Percentiles rank a stretch among this genome's conserved stretches.
Evolutionary conservation across 371 early-diverging fungal species (phyloP).

Genomic region (Mucor irregularis): DNA sequence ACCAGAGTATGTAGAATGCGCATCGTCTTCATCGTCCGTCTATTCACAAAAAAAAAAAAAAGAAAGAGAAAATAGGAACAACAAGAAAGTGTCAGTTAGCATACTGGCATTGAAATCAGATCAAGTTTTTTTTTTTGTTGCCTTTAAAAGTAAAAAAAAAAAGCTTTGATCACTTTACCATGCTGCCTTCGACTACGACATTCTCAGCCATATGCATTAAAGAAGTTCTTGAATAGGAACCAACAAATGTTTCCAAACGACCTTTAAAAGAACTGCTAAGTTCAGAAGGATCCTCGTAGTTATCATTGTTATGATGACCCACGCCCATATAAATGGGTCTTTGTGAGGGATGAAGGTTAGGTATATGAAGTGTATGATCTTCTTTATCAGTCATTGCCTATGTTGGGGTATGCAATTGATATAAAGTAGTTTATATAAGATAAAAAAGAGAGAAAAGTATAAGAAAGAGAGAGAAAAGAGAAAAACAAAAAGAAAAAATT

Average conservation of each 20-base stretch:
- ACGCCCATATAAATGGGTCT: slow-evolving; percentile 12
- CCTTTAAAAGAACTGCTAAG: slow-evolving; percentile 15
- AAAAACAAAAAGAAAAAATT: not conserved
- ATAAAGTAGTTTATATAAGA: too few relatives aligned
- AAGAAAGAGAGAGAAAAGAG: not conserved
- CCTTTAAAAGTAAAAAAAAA: not conserved
- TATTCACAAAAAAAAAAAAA: not conserved
- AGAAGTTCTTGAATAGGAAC: slow-evolving; percentile 50
- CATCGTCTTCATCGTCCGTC: slow-evolving; percentile 34
- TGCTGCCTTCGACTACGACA: slow-evolving; percentile 27
- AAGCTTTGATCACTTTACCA: slow-evolving; percentile 4
- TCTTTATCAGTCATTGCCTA: slow-evolving; percentile 2
- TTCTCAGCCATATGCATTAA: slow-evolving; percentile 57
- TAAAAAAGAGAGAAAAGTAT: not conserved
- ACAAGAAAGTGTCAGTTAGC: too few relatives aligned
- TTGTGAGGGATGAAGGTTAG: slow-evolving; percentile 45
- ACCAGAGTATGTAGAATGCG: slow-evolving; percentile 14
- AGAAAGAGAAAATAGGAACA: not conserved
- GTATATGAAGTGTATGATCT: slow-evolving; percentile 25
- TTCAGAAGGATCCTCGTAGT: slow-evolving; percentile 5
- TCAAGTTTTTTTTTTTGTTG: too few relatives aligned
- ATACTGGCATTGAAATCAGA: too few relatives aligned
- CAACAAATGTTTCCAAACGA: slow-evolving; percentile 32
- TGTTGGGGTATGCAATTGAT: too few relatives aligned
- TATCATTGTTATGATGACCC: slow-evolving; percentile 11